Percentiles rank a stretch among this genome's conserved stretches.
Evolutionary conservation across 1,284 basidiomycete genomes (phyloP).

Genomic region (Flammula alnicola): DNA sequence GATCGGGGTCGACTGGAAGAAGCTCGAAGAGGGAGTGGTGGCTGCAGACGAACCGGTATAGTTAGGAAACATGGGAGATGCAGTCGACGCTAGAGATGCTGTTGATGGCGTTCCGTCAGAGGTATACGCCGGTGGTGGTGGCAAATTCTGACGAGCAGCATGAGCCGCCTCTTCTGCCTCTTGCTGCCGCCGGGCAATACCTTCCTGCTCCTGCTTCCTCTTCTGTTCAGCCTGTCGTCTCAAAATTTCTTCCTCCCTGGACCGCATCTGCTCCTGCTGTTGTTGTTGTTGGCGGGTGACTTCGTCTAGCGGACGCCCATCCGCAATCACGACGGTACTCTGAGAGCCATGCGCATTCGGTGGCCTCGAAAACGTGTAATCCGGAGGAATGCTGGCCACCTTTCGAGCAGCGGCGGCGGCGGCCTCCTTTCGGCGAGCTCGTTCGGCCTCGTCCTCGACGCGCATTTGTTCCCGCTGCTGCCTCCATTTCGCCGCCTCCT

Average conservation of each 20-base stretch:
- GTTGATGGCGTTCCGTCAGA: conserved; percentile 13
- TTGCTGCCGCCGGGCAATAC: conserved; percentile 38
- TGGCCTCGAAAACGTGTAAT: conserved; percentile 32
- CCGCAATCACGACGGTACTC: conserved; percentile 30
- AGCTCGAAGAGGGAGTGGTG: conserved; percentile 24
- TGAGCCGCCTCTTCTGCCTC: conserved; percentile 43
- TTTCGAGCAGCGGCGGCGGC: conserved; percentile 29
- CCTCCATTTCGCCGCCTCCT: conserved; percentile 35
- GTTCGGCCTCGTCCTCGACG: conserved; percentile 28
- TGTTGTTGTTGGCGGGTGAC: conserved; percentile 28
- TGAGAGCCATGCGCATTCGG: conserved; percentile 29
- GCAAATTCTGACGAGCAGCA: conserved; percentile 33
- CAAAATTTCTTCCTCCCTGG: conserved; percentile 40
- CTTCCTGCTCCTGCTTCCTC: conserved; percentile 39
- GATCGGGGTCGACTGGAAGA: conserved; percentile 17
- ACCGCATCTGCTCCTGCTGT: conserved; percentile 42
- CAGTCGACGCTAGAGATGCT: conserved; percentile 14
- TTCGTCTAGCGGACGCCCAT: conserved; percentile 25
- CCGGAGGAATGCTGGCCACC: conserved; percentile 24
- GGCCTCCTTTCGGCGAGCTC: conserved; percentile 27
- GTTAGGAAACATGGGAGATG: conserved; percentile 21
- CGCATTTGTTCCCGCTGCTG: conserved; percentile 30
- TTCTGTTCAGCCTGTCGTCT: conserved; percentile 38
- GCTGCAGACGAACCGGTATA: conserved; percentile 18
- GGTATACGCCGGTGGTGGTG: conserved; percentile 21